Base-by-base conservation (phyloP, 176 grass and related monocot species). In the Eleusine indica region DNA sequence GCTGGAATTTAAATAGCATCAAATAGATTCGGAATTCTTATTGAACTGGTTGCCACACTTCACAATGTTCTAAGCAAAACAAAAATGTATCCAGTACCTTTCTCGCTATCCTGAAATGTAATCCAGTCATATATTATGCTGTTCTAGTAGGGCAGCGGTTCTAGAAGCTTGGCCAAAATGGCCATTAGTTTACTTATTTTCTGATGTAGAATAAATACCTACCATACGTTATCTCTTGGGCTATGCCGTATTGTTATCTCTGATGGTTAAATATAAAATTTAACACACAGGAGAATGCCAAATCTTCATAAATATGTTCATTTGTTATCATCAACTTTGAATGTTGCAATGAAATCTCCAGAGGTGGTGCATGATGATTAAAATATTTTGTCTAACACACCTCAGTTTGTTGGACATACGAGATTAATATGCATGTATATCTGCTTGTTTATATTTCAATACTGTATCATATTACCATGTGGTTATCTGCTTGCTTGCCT, bases 381-480 rank as follows among this genome's bases (percentile, higher is more conserved):
- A 73, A 49, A 38, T 18, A 60, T 82, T 5, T 58, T 47, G 13
- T 54, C 14, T 17, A 54, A 41, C 28, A 77, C 52, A 10, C 22
- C 82, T 79, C 58, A 10, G 47, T 41, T 70, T 86, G 11, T 66
- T 83, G 30, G 18, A 65, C 38, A 53, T 52, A 29, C 32, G n/a
- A 32, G 29, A 22, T 84, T 68, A 76, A 68, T 75, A 66, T 66
- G 60, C 76, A 73, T 75, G n/a, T 74, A 17, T 74, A 81, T 38
- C 21, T 74, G 22, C 80, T 63, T 86, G 66, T 78, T 72, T 76
- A 29, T 65, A 75, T 75, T 87, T 71, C 17, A 71, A 19, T 78
- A 83, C 14, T 64, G 30, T 49, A 65, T 15, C 37, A 56, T 60
- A 66, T 32, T 65, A 37, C 17, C 38, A 75, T 25, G 3, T 57